Conservation (phyloP, 495 filamentous ascomycete genomes). For the Bombardia bombarda region DNA sequence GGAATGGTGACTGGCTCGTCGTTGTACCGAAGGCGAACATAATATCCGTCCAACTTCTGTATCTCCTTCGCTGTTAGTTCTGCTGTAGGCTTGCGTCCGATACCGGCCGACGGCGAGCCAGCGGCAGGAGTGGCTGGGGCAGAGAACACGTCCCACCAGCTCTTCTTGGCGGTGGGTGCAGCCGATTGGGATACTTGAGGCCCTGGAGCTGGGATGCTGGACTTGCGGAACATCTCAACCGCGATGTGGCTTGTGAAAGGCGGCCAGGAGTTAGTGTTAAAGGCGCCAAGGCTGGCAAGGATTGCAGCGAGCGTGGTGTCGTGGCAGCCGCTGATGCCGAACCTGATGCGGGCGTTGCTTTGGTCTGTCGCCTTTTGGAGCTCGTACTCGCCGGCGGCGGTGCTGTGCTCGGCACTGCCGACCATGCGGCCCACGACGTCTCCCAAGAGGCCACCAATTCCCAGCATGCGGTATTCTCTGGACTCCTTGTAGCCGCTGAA, state of each 20-base stretch:
- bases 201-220: slow-evolving; percentile 9
- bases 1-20: slow-evolving; percentile 73
- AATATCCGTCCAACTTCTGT: slow-evolving; percentile 59
- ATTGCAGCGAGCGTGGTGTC: slow-evolving; percentile 86
- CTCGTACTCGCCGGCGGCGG: slow-evolving; percentile 22
- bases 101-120: slow-evolving; percentile 25
- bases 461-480: slow-evolving; percentile 74
- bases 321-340: slow-evolving; percentile 78
- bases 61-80: slow-evolving; percentile 43
- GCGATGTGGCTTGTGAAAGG: slow-evolving; percentile 89
- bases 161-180: slow-evolving; percentile 14
- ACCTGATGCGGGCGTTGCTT: slow-evolving; percentile 48
- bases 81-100: slow-evolving; percentile 42
- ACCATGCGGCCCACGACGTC: slow-evolving; percentile 85
- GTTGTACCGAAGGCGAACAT: slow-evolving; percentile 92
- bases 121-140: slow-evolving; percentile 11
- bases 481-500: slow-evolving; percentile 79
- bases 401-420: slow-evolving; percentile 48
- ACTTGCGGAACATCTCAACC: slow-evolving; percentile 72
- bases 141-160: slow-evolving; percentile 44
- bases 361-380: slow-evolving; percentile 41
- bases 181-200: neutral
- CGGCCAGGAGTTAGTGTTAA: slow-evolving; percentile 69
- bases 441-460: slow-evolving; percentile 76
- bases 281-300: slow-evolving; percentile 71